Evolutionary conservation across 441 rosid species (phyloP).

Genomic region (Gossypium schwendimanii): DNA sequence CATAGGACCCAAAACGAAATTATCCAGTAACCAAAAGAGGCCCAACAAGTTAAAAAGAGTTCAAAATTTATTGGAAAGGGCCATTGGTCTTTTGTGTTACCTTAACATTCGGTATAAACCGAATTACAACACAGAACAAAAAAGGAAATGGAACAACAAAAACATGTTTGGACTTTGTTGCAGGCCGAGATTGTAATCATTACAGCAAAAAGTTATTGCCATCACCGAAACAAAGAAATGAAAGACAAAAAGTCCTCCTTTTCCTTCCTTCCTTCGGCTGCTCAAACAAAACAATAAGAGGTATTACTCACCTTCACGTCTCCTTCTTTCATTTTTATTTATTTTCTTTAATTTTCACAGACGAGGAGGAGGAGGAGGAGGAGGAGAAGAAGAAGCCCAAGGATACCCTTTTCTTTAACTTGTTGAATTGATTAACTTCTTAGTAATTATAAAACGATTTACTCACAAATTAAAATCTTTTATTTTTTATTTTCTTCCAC

Average conservation of each 20-base stretch:
- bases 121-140: not conserved
- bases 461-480: not conserved
- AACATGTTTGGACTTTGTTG: not conserved
- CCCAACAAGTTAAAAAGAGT: not conserved
- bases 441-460: not conserved
- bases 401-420: not conserved
- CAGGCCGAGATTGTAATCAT: not conserved
- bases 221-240: not conserved
- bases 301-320: slow-evolving; percentile 18
- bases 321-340: not conserved
- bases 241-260: not conserved
- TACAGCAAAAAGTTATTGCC: not conserved
- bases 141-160: not conserved
- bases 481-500: slow-evolving; percentile 35
- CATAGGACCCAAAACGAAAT: not conserved
- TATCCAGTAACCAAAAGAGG: too few species aligned
- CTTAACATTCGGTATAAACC: not conserved
- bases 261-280: not conserved
- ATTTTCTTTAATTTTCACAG: not conserved
- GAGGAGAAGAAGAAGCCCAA: not conserved
- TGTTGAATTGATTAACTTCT: slow-evolving; percentile 4
- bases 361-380: not conserved
- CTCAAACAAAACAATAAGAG: not conserved
- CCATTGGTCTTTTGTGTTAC: not conserved
- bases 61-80: not conserved